phyloP scores from a whole-genome alignment of 805 yeast species.

The Yamadazyma philogaea region DNA sequence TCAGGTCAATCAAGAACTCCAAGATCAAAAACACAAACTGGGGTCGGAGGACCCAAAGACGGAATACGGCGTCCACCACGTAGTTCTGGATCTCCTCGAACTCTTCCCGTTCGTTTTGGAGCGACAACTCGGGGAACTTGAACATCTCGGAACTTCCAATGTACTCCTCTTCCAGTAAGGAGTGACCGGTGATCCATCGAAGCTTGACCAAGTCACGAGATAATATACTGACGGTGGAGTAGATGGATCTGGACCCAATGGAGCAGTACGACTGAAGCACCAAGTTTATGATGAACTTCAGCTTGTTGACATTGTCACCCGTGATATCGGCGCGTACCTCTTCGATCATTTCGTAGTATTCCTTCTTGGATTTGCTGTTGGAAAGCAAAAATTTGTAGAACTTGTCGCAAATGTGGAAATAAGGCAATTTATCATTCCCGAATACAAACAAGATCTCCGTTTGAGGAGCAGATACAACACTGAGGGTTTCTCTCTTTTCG shows the following conservation, averaged over 20 bases:
- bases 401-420: slow-evolving; percentile 33
- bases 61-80: slow-evolving; percentile 38
- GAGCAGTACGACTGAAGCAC: slow-evolving; percentile 71
- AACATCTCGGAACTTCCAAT: slow-evolving; percentile 25
- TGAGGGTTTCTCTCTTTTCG: slow-evolving; percentile 20
- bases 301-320: slow-evolving; percentile 21
- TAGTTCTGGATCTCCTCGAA: slow-evolving; percentile 27
- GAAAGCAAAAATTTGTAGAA: slow-evolving; percentile 41
- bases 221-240: slow-evolving; percentile 41
- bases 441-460: slow-evolving; percentile 30
- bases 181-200: slow-evolving; percentile 34
- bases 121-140: slow-evolving; percentile 23
- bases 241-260: slow-evolving; percentile 84
- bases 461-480: slow-evolving; percentile 11
- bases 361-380: slow-evolving; percentile 38
- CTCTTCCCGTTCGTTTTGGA: neutral
- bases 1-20: slow-evolving; percentile 41
- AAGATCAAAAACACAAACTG: slow-evolving; percentile 42
- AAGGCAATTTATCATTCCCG: slow-evolving; percentile 35
- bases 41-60: slow-evolving; percentile 46
- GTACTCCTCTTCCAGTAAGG: slow-evolving; percentile 28
- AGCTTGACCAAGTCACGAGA: slow-evolving; percentile 40
- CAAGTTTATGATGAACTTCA: slow-evolving; percentile 50
- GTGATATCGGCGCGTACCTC: slow-evolving; percentile 23
- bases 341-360: slow-evolving; percentile 31